Conservation (phyloP, 2,329 filamentous ascomycete genomes). For the Venturia nashicola region DNA sequence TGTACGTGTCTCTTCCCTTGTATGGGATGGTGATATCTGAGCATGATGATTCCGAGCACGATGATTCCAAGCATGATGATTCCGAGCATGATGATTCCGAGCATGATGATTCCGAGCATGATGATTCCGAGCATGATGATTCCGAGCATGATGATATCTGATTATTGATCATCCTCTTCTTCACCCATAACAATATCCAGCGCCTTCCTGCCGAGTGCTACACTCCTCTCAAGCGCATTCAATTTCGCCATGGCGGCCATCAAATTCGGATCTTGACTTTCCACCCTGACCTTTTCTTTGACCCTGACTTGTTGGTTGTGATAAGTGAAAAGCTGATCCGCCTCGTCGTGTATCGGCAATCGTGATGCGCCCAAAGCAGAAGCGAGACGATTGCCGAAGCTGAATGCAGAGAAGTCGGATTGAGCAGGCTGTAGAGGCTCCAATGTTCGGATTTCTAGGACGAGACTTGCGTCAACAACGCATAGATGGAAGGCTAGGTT, state of each 20-base stretch:
- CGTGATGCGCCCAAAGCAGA: constrained; percentile 31
- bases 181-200: constrained; percentile 68
- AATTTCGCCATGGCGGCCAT: constrained; percentile 77
- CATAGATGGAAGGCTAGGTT: constrained; percentile 60
- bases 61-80: no score
- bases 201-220: constrained; percentile 58
- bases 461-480: constrained; percentile 41
- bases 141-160: neutral
- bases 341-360: constrained; percentile 45
- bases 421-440: constrained; percentile 30
- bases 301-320: constrained; percentile 60
- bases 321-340: constrained; percentile 63
- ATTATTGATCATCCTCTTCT: constrained; percentile 24
- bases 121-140: no score
- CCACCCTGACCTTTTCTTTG: constrained; percentile 77
- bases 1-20: neutral
- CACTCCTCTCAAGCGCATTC: constrained; percentile 60
- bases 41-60: no score
- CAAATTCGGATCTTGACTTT: constrained; percentile 78
- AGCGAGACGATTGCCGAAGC: constrained; percentile 43
- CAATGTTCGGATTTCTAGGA: constrained; percentile 56
- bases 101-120: no score
- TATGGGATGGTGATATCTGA: neutral
- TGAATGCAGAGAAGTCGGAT: constrained; percentile 32
- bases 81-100: no score